Evolutionary conservation across 2,329 filamentous ascomycete genomes (phyloP).

Genomic region (Talaromyces sp.): DNA sequence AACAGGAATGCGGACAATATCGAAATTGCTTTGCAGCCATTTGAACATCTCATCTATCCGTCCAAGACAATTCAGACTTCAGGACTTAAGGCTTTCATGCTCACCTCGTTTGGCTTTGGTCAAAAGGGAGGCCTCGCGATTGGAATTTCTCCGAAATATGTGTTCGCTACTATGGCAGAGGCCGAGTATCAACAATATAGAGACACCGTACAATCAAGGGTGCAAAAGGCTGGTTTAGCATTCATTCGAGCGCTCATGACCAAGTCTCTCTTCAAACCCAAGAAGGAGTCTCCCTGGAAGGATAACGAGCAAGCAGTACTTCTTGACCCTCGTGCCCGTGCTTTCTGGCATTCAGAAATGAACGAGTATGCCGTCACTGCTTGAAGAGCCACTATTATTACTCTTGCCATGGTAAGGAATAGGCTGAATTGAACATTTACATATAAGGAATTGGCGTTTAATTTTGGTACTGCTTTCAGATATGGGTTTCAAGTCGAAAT

Average conservation of each 20-base stretch:
- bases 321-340: constrained; percentile 3
- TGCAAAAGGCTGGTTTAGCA: not conserved
- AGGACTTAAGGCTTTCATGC: constrained; percentile 95
- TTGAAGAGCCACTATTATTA: not conserved
- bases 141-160: constrained; percentile 92
- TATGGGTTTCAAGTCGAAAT: not conserved
- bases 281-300: not conserved
- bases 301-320: constrained; percentile 4
- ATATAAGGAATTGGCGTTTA: not conserved
- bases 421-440: not conserved
- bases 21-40: constrained; percentile 93
- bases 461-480: not conserved
- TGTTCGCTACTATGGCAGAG: constrained; percentile 66
- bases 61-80: constrained; percentile 94
- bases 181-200: not conserved
- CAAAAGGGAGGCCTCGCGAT: constrained; percentile 98
- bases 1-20: constrained; percentile 99
- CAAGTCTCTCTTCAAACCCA: constrained; percentile 4
- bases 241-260: constrained; percentile 1
- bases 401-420: not conserved
- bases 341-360: not conserved
- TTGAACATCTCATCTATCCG: constrained; percentile 95
- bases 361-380: not conserved
- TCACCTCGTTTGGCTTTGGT: constrained; percentile 98
- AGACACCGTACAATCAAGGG: not conserved